A percentile compares a stretch with the other conserved stretches of the same genome.
These are phyloP conservation scores for Aspergillus nidulans DNA, from an alignment of 495 filamentous ascomycete species.

Conservation along the genomic window DNA sequence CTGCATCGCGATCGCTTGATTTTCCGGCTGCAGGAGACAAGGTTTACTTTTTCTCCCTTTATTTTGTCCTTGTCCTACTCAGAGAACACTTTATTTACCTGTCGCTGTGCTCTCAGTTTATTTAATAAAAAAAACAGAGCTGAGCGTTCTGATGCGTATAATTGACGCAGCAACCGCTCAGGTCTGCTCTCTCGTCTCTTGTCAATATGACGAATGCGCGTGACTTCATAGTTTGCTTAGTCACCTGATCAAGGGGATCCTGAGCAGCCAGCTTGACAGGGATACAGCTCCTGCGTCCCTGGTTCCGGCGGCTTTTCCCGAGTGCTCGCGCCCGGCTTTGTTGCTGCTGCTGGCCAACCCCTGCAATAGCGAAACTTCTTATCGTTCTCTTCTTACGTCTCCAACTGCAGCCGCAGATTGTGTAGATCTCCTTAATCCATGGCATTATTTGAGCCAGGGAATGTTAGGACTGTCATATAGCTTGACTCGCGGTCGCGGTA, in stretches of 20 bases:
- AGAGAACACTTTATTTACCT: no score
- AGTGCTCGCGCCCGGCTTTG: not conserved
- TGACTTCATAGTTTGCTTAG: not conserved
- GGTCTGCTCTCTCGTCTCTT: not conserved
- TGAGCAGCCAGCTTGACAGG: no score
- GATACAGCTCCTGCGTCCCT: constrained; percentile 8
- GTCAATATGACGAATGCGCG: no score
- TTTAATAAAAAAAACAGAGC: not conserved
- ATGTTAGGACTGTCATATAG: not conserved
- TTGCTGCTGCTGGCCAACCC: not conserved
- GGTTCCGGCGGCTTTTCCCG: constrained; percentile 14
- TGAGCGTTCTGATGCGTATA: not conserved
- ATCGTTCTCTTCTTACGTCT: not conserved
- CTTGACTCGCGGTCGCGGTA: not conserved
- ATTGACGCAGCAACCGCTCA: not conserved
- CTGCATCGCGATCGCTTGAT: not conserved
- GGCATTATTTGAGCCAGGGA: not conserved
- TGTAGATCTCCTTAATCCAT: not conserved
- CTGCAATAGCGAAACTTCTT: not conserved
- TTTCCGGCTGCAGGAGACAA: not conserved
- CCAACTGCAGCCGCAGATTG: not conserved
- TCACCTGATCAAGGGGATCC: not conserved
- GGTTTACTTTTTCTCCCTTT: constrained; percentile 8
- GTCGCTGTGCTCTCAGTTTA: no score
- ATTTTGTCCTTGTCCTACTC: not conserved